phyloP scores from a whole-genome alignment of 495 filamentous ascomycete genomes.

The Penicillium fimorum region DNA sequence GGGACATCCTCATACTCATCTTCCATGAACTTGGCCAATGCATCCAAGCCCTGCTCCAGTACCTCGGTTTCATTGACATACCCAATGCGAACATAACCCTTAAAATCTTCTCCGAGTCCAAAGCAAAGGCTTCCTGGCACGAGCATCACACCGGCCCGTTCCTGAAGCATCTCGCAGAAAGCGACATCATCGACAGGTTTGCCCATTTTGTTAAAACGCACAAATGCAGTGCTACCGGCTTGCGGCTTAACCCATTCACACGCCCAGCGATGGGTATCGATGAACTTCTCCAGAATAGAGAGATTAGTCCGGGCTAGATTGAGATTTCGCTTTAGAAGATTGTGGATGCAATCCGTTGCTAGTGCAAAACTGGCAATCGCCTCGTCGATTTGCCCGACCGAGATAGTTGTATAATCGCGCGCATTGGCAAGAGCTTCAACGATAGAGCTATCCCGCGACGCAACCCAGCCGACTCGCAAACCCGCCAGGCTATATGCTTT shows the following conservation, averaged over 20 bases:
- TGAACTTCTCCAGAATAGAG: conserved; percentile 63
- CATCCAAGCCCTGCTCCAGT: conserved; percentile 63
- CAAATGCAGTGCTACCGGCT: conserved; percentile 80
- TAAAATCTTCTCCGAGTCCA: conserved; percentile 65
- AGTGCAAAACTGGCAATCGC: conserved; percentile 75
- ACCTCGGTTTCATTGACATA: conserved; percentile 73
- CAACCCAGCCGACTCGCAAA: conserved; percentile 81
- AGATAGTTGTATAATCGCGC: conserved; percentile 84
- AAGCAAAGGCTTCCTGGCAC: conserved; percentile 76
- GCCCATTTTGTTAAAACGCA: conserved; percentile 65
- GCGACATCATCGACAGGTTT: conserved; percentile 65
- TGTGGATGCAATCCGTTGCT: conserved; percentile 58
- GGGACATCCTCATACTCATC: conserved; percentile 56
- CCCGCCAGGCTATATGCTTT: conserved; percentile 87
- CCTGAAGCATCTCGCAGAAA: conserved; percentile 68
- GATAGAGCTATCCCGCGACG: conserved; percentile 59
- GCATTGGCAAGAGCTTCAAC: conserved; percentile 64
- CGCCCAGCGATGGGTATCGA: conserved; percentile 59
- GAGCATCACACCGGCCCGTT: conserved; percentile 75
- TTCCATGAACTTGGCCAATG: conserved; percentile 60
- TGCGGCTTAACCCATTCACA: conserved; percentile 75
- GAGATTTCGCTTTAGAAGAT: conserved; percentile 67
- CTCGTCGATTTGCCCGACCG: conserved; percentile 80
- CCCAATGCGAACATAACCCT: conserved; percentile 77
- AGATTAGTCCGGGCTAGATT: conserved; percentile 70